phyloP scores from a whole-genome alignment of 306 rosid genomes.

The Inga laurina region DNA sequence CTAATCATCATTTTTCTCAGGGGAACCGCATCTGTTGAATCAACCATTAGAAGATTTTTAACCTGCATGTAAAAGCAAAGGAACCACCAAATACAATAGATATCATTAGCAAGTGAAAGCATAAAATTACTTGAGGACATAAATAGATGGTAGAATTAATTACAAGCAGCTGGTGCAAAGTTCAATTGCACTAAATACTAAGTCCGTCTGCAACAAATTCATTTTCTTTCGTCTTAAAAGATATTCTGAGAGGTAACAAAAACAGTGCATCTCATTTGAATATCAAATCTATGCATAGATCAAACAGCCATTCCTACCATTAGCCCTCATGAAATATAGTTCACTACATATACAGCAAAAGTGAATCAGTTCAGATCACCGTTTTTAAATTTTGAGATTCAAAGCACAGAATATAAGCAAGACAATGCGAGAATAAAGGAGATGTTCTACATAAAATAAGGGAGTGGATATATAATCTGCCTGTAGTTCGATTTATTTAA shows the following conservation, averaged over 20 bases:
- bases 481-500: neutral
- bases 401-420: neutral
- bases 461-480: neutral
- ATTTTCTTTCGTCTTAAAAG: constrained; percentile 18
- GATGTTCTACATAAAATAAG: neutral
- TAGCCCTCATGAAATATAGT: constrained; percentile 7
- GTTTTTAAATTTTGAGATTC: neutral
- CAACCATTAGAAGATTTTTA: constrained; percentile 87
- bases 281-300: neutral
- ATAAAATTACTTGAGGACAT: constrained; percentile 9
- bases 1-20: constrained; percentile 79
- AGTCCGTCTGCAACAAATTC: neutral
- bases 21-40: constrained; percentile 66
- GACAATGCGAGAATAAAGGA: neutral
- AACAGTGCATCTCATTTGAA: neutral
- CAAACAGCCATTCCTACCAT: constrained; percentile 11
- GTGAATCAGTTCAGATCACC: neutral
- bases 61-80: constrained; percentile 57
- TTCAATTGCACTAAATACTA: constrained; percentile 19
- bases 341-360: constrained; percentile 18
- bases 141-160: constrained; percentile 10
- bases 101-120: neutral
- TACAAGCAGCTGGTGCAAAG: constrained; percentile 2
- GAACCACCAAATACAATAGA: constrained; percentile 10
- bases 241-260: neutral